Conservation (phyloP, 768 basidiomycete genomes). For the Rubroboletus pulcherrimus region DNA sequence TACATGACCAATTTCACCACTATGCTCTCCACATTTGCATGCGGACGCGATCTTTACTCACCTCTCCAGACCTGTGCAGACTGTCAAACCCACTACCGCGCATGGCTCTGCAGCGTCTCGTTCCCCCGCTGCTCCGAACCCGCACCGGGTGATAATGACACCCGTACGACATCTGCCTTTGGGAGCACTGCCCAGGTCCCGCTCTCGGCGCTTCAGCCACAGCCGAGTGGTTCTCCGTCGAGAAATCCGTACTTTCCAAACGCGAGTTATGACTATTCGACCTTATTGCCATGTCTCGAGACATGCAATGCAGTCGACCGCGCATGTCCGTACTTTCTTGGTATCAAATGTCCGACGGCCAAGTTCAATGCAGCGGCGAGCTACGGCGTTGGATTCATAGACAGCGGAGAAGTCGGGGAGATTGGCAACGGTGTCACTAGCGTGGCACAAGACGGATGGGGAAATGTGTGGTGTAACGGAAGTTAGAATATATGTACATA, state of each 20-base stretch:
- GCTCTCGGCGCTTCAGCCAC: constrained; percentile 48
- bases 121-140: constrained; percentile 73
- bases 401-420: constrained; percentile 44
- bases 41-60: constrained; percentile 78
- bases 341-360: constrained; percentile 62
- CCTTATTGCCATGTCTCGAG: constrained; percentile 76
- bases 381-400: constrained; percentile 76
- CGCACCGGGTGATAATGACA: constrained; percentile 24
- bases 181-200: constrained; percentile 32
- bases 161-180: constrained; percentile 3
- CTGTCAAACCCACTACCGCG: constrained; percentile 68
- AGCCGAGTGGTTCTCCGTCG: constrained; percentile 36
- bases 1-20: constrained; percentile 73
- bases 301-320: constrained; percentile 70
- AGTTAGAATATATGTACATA: constrained; percentile 12
- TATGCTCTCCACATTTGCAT: constrained; percentile 67
- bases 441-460: constrained; percentile 58
- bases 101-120: constrained; percentile 72
- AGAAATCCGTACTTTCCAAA: constrained; percentile 50
- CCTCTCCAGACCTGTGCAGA: constrained; percentile 73
- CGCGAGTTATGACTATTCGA: constrained; percentile 45
- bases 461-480: constrained; percentile 76
- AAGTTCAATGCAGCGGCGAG: constrained; percentile 61
- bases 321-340: constrained; percentile 71
- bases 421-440: constrained; percentile 51